Evolutionary conservation across 2,329 filamentous ascomycete genomes (phyloP), one percentile per base, ranked within the genome.

Genomic region (Immersiporthe knoxdaviesiana): DNA sequence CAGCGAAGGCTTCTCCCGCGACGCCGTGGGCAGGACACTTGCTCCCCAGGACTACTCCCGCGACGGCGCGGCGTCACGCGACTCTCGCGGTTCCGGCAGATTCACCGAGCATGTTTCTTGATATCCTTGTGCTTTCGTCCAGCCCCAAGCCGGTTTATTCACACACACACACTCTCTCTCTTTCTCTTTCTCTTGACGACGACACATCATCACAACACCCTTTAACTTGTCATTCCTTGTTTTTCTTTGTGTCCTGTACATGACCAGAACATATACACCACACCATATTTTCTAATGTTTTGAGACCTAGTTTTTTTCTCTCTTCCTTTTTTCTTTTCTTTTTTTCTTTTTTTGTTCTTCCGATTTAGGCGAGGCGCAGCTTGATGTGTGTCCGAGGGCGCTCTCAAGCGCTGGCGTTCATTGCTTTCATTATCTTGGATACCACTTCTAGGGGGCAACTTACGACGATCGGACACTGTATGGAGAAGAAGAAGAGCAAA

Each of bases 271-370:
- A 47, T 66, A 69, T 69, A 69, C 54, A 54, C 37, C 63, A 68
- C 16, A 68, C 69, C 67, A 69, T 71, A 71, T 60, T 66, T 50
- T 61, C 54, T 71, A 71, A 71, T 71, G 69, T 71, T 67, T 71
- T 65, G 64, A 71, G 66, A 71, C 59, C 47, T 71, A 69, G 59
- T 68, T 61, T 59, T 32, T 37, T 37, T 37, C 4, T 37, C 32
- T 27, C 12, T 47, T 35, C 3, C 3, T 24, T 50, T 12, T 41
- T 12, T 41, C 14, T 41, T 50, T 3, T 50, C 18, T 50, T n/a
- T 2, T 52, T 27, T 54, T 3, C 50, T 27, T 27, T 12, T 54
- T 54, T 54, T 16, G n/a, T 54, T 54, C 16, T 39, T 39, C 16
- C 24, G 24, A 56, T 30, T 30, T 18, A 27, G 27, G 52, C 52